These are phyloP conservation scores for Thozetella sp. DNA, from an alignment of 495 filamentous ascomycete species.

Conservation along the genomic window DNA sequence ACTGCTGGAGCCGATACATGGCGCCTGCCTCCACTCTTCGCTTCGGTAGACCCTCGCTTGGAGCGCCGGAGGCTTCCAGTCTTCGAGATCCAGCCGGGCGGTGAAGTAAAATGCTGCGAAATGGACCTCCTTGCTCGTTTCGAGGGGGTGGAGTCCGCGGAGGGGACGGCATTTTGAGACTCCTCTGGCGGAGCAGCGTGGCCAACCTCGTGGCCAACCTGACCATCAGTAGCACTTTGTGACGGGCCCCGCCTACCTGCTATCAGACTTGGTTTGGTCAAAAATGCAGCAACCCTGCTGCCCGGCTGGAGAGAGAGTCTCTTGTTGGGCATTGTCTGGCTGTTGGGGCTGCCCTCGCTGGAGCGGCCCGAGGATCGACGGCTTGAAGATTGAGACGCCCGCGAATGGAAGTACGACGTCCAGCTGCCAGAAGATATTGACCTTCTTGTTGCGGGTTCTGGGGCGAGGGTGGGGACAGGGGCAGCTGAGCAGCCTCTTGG, in stretches of 20 bases:
- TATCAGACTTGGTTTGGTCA: constrained; percentile 30
- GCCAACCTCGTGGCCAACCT: not conserved
- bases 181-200: too few species aligned
- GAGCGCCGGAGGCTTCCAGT: constrained; percentile 48
- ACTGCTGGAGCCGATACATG: constrained; percentile 45
- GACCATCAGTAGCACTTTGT: constrained; percentile 12
- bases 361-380: constrained; percentile 19
- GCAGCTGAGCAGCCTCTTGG: constrained; percentile 14
- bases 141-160: constrained; percentile 29
- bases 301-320: constrained; percentile 20
- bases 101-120: constrained; percentile 56
- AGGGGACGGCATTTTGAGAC: constrained; percentile 11
- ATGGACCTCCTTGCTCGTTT: constrained; percentile 46
- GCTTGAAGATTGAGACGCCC: constrained; percentile 13
- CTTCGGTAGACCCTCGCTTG: constrained; percentile 36
- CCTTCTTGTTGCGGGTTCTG: too few species aligned
- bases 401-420: constrained; percentile 49
- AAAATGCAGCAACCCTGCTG: constrained; percentile 22
- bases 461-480: too few species aligned
- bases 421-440: constrained; percentile 30
- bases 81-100: constrained; percentile 49
- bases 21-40: constrained; percentile 37
- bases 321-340: constrained; percentile 23
- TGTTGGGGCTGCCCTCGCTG: constrained; percentile 22
- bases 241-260: constrained; percentile 10